Base-by-base conservation (phyloP, 2,329 filamentous ascomycete species). In the Hortaea werneckii region DNA sequence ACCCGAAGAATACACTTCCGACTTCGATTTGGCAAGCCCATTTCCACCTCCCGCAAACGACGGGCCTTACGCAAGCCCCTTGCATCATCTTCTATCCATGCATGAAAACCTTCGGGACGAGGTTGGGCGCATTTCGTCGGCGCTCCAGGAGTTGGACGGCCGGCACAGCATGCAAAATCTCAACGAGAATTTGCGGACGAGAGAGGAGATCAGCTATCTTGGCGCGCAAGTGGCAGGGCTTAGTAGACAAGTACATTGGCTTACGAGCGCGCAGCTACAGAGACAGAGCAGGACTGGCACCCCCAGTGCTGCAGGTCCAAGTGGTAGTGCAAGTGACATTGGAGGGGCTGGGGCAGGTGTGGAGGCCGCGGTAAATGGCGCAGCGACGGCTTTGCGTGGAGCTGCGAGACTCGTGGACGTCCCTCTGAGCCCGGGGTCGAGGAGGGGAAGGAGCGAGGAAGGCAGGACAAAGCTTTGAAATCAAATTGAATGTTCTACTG, bases 31-130 rank as follows among this genome's bases (percentile, higher is more conserved):
- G 26, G 51, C 58, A 10, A 27, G 44, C 12, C 26, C 42, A 2
- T 58, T 58, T 29, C 51, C 59, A 5, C 52, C 54, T 28, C 40
- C 49, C n/a, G 50, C 53, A 2, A 47, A 55, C 20, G 46, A 48
- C 26, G 52, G 64, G 13, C 68, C 68, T 5, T 71, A 70, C 55
- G 65, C 68, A 49, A 68, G 67, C 4, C 67, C 70, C 12, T 72
- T 76, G 26, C 75, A 77, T 43, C 78, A 81, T 53, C 68, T 82
- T 2, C 71, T 81, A 27, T 76, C 74, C 2, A 70, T 81, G 42
- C 77, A 81, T 56, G 78, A 81, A 54, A 74, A 72, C 20, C 67
- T 82, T 12, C 75, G 78, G 9, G 75, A 78, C 39, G 78, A 81
- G 57, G 72, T 81, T 41, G 65, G 65, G 12, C 74, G 76, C 41